Percentiles rank a stretch among this genome's conserved stretches.
Conservation (phyloP, 495 filamentous ascomycete species). For the Friedmanniomyces simplex region DNA sequence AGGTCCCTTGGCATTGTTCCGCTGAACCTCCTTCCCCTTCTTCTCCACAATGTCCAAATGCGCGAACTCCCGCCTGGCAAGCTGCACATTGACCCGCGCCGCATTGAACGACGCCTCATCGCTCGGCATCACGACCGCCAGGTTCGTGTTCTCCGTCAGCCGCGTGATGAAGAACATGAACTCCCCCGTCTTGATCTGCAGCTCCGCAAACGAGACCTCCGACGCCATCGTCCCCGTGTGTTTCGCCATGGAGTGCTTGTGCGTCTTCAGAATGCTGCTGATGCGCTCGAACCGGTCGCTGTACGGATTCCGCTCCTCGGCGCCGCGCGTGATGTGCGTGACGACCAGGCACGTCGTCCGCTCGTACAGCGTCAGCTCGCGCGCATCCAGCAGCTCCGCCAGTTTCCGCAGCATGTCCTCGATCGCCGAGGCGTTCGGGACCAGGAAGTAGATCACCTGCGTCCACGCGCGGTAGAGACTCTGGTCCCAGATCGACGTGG, state of each 20-base stretch:
- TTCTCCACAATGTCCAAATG: slow-evolving; percentile 31
- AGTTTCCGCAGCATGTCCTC: slow-evolving; percentile 70
- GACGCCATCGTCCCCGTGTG: slow-evolving; percentile 31
- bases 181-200: slow-evolving; percentile 55
- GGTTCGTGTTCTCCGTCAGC: slow-evolving; percentile 93
- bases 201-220: slow-evolving; percentile 49
- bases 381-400: slow-evolving; percentile 72
- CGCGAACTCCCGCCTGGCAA: slow-evolving; percentile 71
- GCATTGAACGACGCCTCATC: slow-evolving; percentile 81
- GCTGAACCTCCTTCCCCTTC: slow-evolving; percentile 7
- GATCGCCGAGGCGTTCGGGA: slow-evolving; percentile 84
- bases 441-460: slow-evolving; percentile 87
- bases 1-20: neutral
- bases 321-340: slow-evolving; percentile 62
- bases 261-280: slow-evolving; percentile 92
- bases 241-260: slow-evolving; percentile 69
- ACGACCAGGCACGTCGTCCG: slow-evolving; percentile 92
- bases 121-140: slow-evolving; percentile 79
- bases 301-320: slow-evolving; percentile 70
- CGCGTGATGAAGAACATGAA: slow-evolving; percentile 90
- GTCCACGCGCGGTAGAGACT: slow-evolving; percentile 98
- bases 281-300: slow-evolving; percentile 90
- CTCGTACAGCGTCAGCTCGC: slow-evolving; percentile 93
- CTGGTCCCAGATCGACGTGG: slow-evolving; percentile 97
- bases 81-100: slow-evolving; percentile 76